A percentile compares a stretch with the other conserved stretches of the same genome.
Evolutionary conservation across 495 filamentous ascomycete genomes (phyloP).

Genomic region (Oidiodendron maius): DNA sequence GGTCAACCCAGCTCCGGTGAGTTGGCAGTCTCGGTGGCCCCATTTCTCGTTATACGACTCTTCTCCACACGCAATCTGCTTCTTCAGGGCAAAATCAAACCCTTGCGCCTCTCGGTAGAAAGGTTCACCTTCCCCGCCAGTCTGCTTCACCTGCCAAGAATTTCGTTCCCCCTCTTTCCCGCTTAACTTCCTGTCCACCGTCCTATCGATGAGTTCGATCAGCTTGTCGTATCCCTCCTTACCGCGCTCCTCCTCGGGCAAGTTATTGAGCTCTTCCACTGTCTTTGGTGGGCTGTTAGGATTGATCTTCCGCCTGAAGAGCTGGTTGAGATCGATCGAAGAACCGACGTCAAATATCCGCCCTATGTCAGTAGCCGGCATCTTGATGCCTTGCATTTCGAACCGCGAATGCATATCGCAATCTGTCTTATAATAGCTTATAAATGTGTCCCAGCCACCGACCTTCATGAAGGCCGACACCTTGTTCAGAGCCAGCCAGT

Average conservation of each 20-base stretch:
- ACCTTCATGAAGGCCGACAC: slow-evolving; percentile 41
- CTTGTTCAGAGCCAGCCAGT: slow-evolving; percentile 52
- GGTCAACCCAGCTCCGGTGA: slow-evolving; percentile 31
- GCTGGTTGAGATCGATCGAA: slow-evolving; percentile 32
- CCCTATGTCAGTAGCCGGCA: slow-evolving; percentile 32
- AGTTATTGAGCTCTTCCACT: slow-evolving; percentile 30
- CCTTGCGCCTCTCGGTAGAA: slow-evolving; percentile 49
- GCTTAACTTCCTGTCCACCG: slow-evolving; percentile 35
- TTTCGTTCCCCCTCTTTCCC: slow-evolving; percentile 34
- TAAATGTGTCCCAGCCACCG: slow-evolving; percentile 50
- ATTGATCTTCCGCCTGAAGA: slow-evolving; percentile 23
- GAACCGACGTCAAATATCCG: slow-evolving; percentile 48
- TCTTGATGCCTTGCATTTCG: slow-evolving; percentile 33
- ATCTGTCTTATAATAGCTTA: slow-evolving; percentile 55
- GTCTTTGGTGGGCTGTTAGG: not conserved
- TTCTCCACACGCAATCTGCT: slow-evolving; percentile 44
- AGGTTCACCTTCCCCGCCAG: slow-evolving; percentile 52
- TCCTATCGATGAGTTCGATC: not conserved
- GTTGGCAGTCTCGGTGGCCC: slow-evolving; percentile 47
- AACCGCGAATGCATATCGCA: slow-evolving; percentile 53
- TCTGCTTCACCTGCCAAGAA: slow-evolving; percentile 51
- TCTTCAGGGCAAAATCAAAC: slow-evolving; percentile 40
- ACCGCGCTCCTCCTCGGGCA: slow-evolving; percentile 10
- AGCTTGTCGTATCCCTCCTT: slow-evolving; percentile 1
- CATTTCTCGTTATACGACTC: slow-evolving; percentile 48